A percentile compares a stretch with the other conserved stretches of the same genome.
phyloP scores from a whole-genome alignment of 768 basidiomycete species.

The Crucibulum laeve region DNA sequence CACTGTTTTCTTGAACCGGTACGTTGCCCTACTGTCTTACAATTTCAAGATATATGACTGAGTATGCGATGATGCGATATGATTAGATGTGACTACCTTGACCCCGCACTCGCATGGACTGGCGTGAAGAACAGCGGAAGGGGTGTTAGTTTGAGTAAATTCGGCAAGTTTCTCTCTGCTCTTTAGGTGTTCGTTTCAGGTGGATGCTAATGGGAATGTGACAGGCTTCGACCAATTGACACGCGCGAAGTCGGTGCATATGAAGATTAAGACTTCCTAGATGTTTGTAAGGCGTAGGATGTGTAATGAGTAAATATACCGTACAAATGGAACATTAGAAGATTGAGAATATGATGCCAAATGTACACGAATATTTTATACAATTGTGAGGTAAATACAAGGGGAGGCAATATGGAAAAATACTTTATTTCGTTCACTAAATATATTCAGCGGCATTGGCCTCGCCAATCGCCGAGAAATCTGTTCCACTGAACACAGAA shows the following conservation, averaged over 20 bases:
- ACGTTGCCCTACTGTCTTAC: not conserved
- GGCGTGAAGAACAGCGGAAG: constrained; percentile 93
- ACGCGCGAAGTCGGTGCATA: constrained; percentile 73
- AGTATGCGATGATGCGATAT: not conserved
- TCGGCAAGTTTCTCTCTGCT: constrained; percentile 48
- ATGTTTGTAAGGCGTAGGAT: too few relatives aligned
- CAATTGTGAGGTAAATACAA: too few relatives aligned
- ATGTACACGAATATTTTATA: too few relatives aligned
- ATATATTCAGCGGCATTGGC: too few relatives aligned
- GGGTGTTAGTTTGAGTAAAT: constrained; percentile 86
- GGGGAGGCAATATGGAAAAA: too few relatives aligned
- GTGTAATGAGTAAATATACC: too few relatives aligned
- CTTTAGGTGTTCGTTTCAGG: not conserved
- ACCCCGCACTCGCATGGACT: constrained; percentile 92
- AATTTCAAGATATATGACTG: not conserved
- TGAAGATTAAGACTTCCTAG: constrained; percentile 63
- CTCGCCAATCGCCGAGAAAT: too few relatives aligned
- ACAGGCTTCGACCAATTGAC: constrained; percentile 87
- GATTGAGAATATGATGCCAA: too few relatives aligned
- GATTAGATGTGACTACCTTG: constrained; percentile 77
- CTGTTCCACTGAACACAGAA: too few relatives aligned
- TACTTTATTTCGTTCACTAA: too few relatives aligned
- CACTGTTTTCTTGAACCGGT: constrained; percentile 92
- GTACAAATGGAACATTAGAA: too few relatives aligned
- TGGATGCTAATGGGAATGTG: constrained; percentile 4